Evolutionary conservation across 805 yeast genomes (phyloP).

Genomic region (Hagleromyces aurorensis): DNA sequence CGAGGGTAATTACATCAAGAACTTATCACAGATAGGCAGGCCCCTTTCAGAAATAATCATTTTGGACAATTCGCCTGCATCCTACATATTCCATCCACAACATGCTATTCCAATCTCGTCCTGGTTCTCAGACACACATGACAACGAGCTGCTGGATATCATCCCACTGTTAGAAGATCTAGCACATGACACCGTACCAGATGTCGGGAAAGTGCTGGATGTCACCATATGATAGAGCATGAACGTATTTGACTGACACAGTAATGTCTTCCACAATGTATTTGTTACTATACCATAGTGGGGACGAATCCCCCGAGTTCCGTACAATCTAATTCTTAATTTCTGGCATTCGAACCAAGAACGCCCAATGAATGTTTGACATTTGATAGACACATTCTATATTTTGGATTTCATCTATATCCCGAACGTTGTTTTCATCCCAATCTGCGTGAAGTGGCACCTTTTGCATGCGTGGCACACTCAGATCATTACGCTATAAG

Average conservation of each 20-base stretch:
- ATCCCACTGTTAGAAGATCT: conserved; percentile 86
- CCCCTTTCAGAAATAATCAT: conserved; percentile 81
- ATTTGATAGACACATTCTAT: no score
- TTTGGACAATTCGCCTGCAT: conserved; percentile 95
- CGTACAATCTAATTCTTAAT: no score
- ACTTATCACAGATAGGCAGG: conserved; percentile 88
- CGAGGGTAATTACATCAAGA: conserved; percentile 92
- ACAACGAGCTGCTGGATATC: conserved; percentile 86
- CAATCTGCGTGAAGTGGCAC: no score
- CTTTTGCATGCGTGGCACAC: no score
- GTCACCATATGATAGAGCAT: conserved; percentile 49
- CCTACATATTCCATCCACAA: conserved; percentile 96
- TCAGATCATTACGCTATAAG: no score
- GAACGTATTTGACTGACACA: no score
- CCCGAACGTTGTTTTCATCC: no score
- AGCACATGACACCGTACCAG: conserved; percentile 63
- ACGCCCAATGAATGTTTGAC: no score
- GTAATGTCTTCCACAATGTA: conserved; percentile 1
- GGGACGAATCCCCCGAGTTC: no score
- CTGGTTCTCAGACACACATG: conserved; percentile 98
- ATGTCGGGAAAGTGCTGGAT: conserved; percentile 80
- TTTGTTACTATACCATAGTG: neutral
- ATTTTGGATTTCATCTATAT: no score
- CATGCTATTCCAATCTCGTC: conserved; percentile 95
- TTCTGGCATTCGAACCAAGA: no score